phyloP scores from a whole-genome alignment of 164 flowering plant species.

The Umbellularia californica region DNA sequence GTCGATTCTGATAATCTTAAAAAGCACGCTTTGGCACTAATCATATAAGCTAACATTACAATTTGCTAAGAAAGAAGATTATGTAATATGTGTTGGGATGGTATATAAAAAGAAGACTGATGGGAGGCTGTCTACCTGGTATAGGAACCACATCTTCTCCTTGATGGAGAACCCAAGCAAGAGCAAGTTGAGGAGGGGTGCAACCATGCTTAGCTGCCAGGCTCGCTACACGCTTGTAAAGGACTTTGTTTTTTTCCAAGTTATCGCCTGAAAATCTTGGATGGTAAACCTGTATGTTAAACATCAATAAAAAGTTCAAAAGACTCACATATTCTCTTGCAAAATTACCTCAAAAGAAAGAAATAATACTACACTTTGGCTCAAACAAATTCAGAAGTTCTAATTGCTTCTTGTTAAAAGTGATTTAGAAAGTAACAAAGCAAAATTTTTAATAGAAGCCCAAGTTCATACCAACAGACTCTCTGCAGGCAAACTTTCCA shows the following conservation, averaged over 20 bases:
- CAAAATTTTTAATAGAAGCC: background rate
- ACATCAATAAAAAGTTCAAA: background rate
- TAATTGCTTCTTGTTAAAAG: too few relatives aligned
- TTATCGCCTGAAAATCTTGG: constrained; percentile 32
- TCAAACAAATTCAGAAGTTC: too few relatives aligned
- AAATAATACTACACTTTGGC: too few relatives aligned
- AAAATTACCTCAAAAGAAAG: too few relatives aligned
- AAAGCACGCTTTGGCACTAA: too few relatives aligned
- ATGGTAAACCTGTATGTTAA: constrained; percentile 14
- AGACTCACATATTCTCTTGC: too few relatives aligned
- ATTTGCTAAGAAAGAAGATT: too few relatives aligned
- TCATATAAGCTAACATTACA: too few relatives aligned
- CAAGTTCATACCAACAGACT: background rate
- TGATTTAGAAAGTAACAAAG: too few relatives aligned
- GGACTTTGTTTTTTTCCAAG: constrained; percentile 26
- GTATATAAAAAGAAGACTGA: too few relatives aligned
- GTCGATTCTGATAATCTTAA: too few relatives aligned
- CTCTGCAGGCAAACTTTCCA: constrained; percentile 23
- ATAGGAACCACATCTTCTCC: constrained; percentile 36
- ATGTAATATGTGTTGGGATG: too few relatives aligned
- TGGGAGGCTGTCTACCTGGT: constrained; percentile 19
- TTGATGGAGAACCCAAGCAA: constrained; percentile 36
- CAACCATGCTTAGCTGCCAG: constrained; percentile 29
- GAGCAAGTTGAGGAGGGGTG: constrained; percentile 31
- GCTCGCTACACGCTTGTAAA: constrained; percentile 17